phyloP scores from a whole-genome alignment of 148 eudicot genomes.

The Hydrangea macrophylla region DNA sequence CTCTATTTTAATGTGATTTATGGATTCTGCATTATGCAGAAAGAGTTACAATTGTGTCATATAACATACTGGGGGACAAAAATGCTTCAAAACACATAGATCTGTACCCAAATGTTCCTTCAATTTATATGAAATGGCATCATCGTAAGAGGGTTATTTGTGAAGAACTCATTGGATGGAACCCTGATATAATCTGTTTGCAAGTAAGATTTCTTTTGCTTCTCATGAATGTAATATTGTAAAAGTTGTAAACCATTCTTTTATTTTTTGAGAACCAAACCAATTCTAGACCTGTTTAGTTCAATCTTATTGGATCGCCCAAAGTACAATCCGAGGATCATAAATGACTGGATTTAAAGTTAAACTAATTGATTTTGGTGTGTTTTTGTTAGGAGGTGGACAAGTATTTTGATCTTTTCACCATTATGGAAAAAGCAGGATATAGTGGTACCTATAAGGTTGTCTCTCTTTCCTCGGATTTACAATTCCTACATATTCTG shows the following conservation, averaged over 20 bases:
- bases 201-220: slow-evolving; percentile 21
- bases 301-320: too few species aligned
- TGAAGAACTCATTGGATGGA: slow-evolving; percentile 25
- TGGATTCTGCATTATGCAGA: slow-evolving; percentile 14
- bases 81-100: slow-evolving; percentile 34
- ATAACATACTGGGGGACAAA: slow-evolving; percentile 33
- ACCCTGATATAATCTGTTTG: slow-evolving; percentile 33
- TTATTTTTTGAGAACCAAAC: too few species aligned
- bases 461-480: neutral
- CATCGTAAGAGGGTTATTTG: slow-evolving; percentile 24
- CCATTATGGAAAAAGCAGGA: slow-evolving; percentile 26
- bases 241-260: too few species aligned
- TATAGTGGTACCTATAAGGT: slow-evolving; percentile 34
- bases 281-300: too few species aligned
- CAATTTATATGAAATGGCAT: slow-evolving; percentile 30
- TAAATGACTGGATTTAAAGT: neutral
- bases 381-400: slow-evolving; percentile 32
- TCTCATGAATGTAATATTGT: too few species aligned
- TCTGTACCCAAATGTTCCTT: slow-evolving; percentile 28
- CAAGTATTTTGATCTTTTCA: slow-evolving; percentile 31
- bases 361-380: neutral
- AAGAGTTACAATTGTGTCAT: slow-evolving; percentile 24
- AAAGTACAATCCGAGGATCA: neutral
- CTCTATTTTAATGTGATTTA: neutral
- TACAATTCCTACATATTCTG: neutral